Evolutionary conservation across 352 stramenopile species (phyloP).

Genomic region (Phytophthora agathidicida): DNA sequence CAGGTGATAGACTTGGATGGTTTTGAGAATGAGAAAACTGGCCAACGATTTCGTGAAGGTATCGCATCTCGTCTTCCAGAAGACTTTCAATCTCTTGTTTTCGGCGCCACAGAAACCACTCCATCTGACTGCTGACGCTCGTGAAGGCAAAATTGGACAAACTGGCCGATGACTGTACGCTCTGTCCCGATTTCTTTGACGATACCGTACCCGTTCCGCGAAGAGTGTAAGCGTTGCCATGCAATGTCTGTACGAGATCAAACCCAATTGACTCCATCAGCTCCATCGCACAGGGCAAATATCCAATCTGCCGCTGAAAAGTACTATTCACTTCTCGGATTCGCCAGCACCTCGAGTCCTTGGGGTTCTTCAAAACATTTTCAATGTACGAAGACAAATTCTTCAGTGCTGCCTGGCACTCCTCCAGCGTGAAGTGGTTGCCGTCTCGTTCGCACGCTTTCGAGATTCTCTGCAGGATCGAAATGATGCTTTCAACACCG

Average conservation of each 20-base stretch:
- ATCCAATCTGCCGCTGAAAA: constrained; percentile 70
- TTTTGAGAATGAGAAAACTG: neutral
- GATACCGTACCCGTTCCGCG: constrained; percentile 43
- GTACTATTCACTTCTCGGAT: constrained; percentile 66
- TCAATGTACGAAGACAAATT: constrained; percentile 53
- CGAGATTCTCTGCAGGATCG: constrained; percentile 58
- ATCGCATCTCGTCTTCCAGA: constrained; percentile 66
- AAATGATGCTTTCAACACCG: constrained; percentile 65
- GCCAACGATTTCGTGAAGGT: constrained; percentile 46
- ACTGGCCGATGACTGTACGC: constrained; percentile 25
- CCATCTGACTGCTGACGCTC: constrained; percentile 62
- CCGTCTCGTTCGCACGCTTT: constrained; percentile 30
- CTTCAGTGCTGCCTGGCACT: constrained; percentile 47
- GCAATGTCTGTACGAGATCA: constrained; percentile 41
- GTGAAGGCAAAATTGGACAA: constrained; percentile 71
- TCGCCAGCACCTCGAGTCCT: constrained; percentile 68
- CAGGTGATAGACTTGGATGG: neutral
- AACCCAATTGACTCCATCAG: constrained; percentile 74
- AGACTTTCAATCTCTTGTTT: constrained; percentile 74
- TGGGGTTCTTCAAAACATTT: constrained; percentile 73
- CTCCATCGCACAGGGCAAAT: constrained; percentile 49
- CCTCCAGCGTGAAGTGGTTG: constrained; percentile 43
- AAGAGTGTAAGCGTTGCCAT: constrained; percentile 58
- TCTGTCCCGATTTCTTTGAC: neutral
- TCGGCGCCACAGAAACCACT: constrained; percentile 81